Percentiles rank a stretch among this genome's conserved stretches.
Evolutionary conservation across 257 asterid genomes (phyloP).

Genomic region (Rhazya stricta): DNA sequence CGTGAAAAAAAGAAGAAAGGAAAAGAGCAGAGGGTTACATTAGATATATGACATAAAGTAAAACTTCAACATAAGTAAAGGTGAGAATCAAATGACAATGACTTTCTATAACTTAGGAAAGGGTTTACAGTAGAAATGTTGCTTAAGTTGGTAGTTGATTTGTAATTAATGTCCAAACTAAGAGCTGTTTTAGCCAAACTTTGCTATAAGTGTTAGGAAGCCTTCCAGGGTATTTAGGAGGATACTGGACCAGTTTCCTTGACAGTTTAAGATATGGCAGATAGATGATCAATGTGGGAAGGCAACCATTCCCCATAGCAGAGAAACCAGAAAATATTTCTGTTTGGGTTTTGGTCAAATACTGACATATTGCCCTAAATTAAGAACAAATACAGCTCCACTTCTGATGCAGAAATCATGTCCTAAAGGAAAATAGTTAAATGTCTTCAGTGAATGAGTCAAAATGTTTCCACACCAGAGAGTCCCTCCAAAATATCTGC

Average conservation of each 20-base stretch:
- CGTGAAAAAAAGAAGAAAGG: background rate
- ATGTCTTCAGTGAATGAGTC: background rate
- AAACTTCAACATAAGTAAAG: background rate
- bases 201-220: background rate
- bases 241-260: background rate
- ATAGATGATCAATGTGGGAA: background rate
- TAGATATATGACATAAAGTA: too few relatives aligned
- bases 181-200: background rate
- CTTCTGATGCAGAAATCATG: background rate
- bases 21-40: background rate
- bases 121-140: background rate
- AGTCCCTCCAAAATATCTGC: background rate
- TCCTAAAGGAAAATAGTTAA: background rate
- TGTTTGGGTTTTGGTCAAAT: background rate
- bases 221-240: background rate
- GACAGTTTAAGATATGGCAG: background rate
- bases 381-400: background rate
- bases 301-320: background rate
- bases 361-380: background rate
- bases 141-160: background rate
- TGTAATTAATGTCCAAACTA: background rate
- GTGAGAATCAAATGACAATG: background rate
- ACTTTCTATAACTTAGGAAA: background rate
- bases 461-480: slow-evolving; percentile 9
- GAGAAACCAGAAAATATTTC: background rate